A percentile compares a stretch with the other conserved stretches of the same genome.
Conservation (phyloP, 257 asterid genomes). For the Mentha longifolia region DNA sequence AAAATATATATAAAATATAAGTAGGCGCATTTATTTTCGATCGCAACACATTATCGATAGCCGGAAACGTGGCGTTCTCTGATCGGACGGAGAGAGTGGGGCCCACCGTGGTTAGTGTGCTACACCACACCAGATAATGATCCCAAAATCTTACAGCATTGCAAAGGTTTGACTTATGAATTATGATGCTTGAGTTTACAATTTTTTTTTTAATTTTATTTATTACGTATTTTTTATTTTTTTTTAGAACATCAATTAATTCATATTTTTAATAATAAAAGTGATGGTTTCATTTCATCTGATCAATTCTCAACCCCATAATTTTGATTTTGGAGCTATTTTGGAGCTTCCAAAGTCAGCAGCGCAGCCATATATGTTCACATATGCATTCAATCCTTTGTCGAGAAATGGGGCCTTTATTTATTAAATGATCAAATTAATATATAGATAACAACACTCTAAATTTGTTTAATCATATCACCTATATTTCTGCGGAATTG, state of each 20-base stretch:
- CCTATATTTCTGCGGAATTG: too few species aligned
- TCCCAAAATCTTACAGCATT: too few species aligned
- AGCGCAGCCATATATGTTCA: constrained; percentile 14
- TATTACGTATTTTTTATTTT: too few species aligned
- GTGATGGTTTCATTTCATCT: not conserved
- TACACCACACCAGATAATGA: too few species aligned
- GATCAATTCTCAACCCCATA: not conserved
- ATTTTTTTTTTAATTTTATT: too few species aligned
- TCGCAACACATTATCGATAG: not conserved
- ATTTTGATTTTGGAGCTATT: too few species aligned
- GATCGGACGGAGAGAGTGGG: constrained; percentile 20
- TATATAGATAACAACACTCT: too few species aligned
- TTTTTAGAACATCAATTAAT: too few species aligned
- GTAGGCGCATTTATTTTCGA: not conserved
- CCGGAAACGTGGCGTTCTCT: constrained; percentile 8
- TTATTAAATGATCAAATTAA: too few species aligned
- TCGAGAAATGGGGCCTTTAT: not conserved
- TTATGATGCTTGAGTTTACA: not conserved
- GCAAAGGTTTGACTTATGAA: constrained; percentile 24
- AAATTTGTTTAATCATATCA: too few species aligned
- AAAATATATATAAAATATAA: not conserved
- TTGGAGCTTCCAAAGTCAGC: constrained; percentile 17
- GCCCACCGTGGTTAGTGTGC: not conserved
- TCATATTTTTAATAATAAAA: not conserved
- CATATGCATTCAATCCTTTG: constrained; percentile 13